Conservation (phyloP, 2,329 filamentous ascomycete species). For the Aspergillus sp. region DNA sequence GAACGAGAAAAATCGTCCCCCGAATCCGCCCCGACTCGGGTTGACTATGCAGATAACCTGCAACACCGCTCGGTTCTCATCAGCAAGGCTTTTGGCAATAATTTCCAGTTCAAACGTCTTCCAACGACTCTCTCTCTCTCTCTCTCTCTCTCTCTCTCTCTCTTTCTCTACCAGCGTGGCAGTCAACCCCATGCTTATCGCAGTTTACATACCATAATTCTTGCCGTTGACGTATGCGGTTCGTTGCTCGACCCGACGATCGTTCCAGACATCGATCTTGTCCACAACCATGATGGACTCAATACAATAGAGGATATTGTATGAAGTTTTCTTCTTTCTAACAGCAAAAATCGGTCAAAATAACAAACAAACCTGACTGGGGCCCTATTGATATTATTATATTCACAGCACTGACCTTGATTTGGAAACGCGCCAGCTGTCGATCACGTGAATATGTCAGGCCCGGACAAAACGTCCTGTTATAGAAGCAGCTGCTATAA, state of each 20-base stretch:
- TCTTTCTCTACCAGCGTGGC: background rate
- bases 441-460: conserved; percentile 13
- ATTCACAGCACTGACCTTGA: too few relatives aligned
- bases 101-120: too few relatives aligned
- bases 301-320: too few relatives aligned
- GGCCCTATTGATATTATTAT: too few relatives aligned
- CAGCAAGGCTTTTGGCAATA: too few relatives aligned
- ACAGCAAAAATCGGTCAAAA: background rate
- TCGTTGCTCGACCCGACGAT: conserved; percentile 58
- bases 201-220: conserved; percentile 50
- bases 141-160: background rate
- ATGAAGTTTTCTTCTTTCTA: background rate
- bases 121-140: background rate
- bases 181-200: too few relatives aligned
- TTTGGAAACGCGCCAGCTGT: conserved; percentile 5
- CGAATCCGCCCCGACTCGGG: conserved; percentile 38
- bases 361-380: background rate
- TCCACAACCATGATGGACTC: conserved; percentile 43
- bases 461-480: conserved; percentile 1
- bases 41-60: conserved; percentile 47
- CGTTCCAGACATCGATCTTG: conserved; percentile 55
- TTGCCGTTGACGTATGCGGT: conserved; percentile 58
- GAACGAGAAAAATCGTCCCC: conserved; percentile 49
- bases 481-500: background rate
- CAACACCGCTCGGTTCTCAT: too few relatives aligned